Evolutionary conservation across 73 alveolate genomes (phyloP).

Genomic region (Paraurostyla sp.): DNA sequence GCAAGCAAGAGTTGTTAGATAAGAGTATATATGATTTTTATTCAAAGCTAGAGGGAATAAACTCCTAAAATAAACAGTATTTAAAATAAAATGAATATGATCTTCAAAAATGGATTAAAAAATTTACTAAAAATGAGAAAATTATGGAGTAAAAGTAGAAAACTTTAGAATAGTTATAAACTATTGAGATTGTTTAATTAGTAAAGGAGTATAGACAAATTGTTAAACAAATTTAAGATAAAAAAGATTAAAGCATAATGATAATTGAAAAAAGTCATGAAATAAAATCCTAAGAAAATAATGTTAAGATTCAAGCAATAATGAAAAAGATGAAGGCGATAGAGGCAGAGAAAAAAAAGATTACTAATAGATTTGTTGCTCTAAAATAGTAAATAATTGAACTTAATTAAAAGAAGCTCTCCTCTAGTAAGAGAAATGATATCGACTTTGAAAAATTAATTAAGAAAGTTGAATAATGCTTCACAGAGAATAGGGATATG

Average conservation of each 20-base stretch:
- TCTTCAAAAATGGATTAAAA: neutral
- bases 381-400: too few relatives aligned
- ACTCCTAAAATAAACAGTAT: neutral
- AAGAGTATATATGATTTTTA: slow-evolving; percentile 17
- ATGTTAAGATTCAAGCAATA: neutral
- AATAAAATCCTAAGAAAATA: neutral
- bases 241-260: neutral
- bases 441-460: too few relatives aligned
- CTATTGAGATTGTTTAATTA: neutral
- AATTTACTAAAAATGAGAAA: slow-evolving; percentile 10
- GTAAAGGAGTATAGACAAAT: neutral
- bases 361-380: neutral
- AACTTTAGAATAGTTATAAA: neutral
- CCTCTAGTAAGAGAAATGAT: too few relatives aligned
- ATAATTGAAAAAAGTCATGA: neutral
- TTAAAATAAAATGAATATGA: slow-evolving; percentile 38
- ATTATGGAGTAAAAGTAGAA: neutral
- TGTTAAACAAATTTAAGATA: neutral
- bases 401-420: too few relatives aligned
- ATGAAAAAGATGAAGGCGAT: neutral
- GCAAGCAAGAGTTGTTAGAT: slow-evolving; percentile 22
- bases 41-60: neutral
- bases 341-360: slow-evolving; percentile 1
- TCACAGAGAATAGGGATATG: too few relatives aligned
- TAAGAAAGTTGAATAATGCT: too few relatives aligned